Conservation (phyloP, 129 eudicot genomes). For the Solidago caesia region DNA sequence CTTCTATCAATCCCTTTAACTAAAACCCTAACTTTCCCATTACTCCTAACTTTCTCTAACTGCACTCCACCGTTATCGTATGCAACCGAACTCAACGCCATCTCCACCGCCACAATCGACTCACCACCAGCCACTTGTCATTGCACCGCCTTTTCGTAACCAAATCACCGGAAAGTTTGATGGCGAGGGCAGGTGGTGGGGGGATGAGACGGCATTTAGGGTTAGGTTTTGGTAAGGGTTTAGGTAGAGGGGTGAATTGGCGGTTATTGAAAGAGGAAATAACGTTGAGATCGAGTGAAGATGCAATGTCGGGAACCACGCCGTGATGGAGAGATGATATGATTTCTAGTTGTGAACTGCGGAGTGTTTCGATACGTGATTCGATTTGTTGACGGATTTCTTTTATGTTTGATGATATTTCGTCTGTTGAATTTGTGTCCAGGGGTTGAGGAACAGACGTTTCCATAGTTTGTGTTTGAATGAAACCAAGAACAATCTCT, state of each 20-base stretch:
- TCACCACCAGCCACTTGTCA: conserved; percentile 71
- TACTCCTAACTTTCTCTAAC: conserved; percentile 58
- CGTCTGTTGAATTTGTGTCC: conserved; percentile 34
- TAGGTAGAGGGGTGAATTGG: conserved; percentile 65
- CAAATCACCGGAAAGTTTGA: conserved; percentile 29
- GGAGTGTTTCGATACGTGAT: conserved; percentile 61
- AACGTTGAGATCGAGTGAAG: conserved; percentile 71
- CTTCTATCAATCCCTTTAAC: conserved; percentile 77
- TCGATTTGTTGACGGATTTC: conserved; percentile 62
- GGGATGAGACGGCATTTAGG: conserved; percentile 35
- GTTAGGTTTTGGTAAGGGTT: conserved; percentile 58
- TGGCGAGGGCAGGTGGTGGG: conserved; percentile 24
- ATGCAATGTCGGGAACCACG: conserved; percentile 67
- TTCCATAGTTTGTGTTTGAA: no score
- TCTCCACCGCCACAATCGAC: conserved; percentile 66
- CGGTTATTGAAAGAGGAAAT: conserved; percentile 63
- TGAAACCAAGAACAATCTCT: no score
- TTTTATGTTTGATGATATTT: conserved; percentile 47
- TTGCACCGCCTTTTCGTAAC: conserved; percentile 51
- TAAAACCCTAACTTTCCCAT: conserved; percentile 82
- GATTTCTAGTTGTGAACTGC: conserved; percentile 63
- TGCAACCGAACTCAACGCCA: conserved; percentile 78
- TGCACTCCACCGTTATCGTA: conserved; percentile 83
- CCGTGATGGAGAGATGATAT: conserved; percentile 70
- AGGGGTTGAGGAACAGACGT: conserved; percentile 16